These are phyloP conservation scores for Podila epigama DNA, from an alignment of 192 early-diverging fungal species.

Conservation along the genomic window DNA sequence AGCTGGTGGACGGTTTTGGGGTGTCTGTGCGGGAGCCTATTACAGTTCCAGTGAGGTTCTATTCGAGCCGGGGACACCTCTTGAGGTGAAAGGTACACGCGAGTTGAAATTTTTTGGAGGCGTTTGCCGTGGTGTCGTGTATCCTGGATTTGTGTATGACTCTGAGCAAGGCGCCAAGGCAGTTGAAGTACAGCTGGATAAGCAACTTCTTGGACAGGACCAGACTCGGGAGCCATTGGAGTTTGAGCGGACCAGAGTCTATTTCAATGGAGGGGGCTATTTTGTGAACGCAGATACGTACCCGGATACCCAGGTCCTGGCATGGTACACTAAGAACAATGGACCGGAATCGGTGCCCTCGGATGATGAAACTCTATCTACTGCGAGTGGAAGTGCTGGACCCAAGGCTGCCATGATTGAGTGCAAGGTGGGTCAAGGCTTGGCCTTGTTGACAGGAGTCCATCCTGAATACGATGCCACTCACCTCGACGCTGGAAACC, in stretches of 20 bases:
- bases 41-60: slow-evolving; percentile 75
- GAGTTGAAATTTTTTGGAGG: slow-evolving; percentile 78
- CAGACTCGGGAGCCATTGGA: not conserved
- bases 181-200: slow-evolving; percentile 4
- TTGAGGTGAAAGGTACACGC: slow-evolving; percentile 77
- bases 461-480: slow-evolving; percentile 85
- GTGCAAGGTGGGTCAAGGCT: slow-evolving; percentile 70
- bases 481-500: slow-evolving; percentile 53
- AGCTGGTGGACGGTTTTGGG: slow-evolving; percentile 86
- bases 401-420: slow-evolving; percentile 70
- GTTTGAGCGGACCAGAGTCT: slow-evolving; percentile 49
- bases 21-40: slow-evolving; percentile 92
- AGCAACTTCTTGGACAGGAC: slow-evolving; percentile 3
- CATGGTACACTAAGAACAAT: slow-evolving; percentile 23
- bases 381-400: slow-evolving; percentile 17
- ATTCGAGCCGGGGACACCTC: slow-evolving; percentile 74
- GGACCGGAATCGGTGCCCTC: not conserved
- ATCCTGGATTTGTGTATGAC: slow-evolving; percentile 86
- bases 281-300: slow-evolving; percentile 57
- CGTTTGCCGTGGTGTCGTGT: slow-evolving; percentile 74
- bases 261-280: slow-evolving; percentile 80
- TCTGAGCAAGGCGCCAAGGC: slow-evolving; percentile 35
- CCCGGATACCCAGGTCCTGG: slow-evolving; percentile 47
- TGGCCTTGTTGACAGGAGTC: slow-evolving; percentile 77
- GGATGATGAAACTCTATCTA: not conserved